These are phyloP conservation scores for Kernera saxatilis DNA, from an alignment of 345 rosid genomes.

Conservation along the genomic window DNA sequence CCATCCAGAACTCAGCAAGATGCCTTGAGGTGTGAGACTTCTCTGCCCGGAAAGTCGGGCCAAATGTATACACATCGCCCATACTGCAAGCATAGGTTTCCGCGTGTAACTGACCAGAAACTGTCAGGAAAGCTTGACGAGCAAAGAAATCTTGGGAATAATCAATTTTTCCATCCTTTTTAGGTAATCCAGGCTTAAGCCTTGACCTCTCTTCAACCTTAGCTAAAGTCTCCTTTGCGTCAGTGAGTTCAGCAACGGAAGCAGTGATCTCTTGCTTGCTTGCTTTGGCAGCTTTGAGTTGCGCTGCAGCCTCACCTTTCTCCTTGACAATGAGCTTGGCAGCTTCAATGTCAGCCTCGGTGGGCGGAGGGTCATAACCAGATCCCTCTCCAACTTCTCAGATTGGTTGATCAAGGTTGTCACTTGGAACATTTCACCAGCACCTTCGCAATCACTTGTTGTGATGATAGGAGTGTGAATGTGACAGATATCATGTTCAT, in stretches of 20 bases:
- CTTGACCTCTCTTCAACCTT: constrained; percentile 60
- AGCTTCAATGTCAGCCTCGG: constrained; percentile 70
- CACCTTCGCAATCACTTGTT: constrained; percentile 95
- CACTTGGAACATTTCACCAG: constrained; percentile 98
- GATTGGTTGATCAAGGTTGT: constrained; percentile 66
- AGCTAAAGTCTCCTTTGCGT: constrained; percentile 49
- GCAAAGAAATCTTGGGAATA: constrained; percentile 65
- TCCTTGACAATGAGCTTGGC: constrained; percentile 51
- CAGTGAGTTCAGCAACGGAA: constrained; percentile 47
- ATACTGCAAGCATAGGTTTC: constrained; percentile 81
- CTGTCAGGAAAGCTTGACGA: constrained; percentile 82
- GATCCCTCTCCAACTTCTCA: constrained; percentile 70
- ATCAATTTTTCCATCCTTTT: constrained; percentile 68
- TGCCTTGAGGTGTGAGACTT: constrained; percentile 90
- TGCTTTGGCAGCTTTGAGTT: constrained; percentile 61
- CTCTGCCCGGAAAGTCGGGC: constrained; percentile 93
- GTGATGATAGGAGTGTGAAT: constrained; percentile 88
- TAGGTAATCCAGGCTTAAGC: constrained; percentile 75
- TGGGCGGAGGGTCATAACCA: constrained; percentile 68
- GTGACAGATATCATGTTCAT: too few relatives aligned
- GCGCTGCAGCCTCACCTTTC: constrained; percentile 58
- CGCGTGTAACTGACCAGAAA: constrained; percentile 84
- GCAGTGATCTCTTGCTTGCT: constrained; percentile 48
- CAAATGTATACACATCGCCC: constrained; percentile 71
- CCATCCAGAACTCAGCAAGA: constrained; percentile 96